These are phyloP conservation scores for Tylopilus sp. DNA, from an alignment of 768 basidiomycete species.

Conservation along the genomic window DNA sequence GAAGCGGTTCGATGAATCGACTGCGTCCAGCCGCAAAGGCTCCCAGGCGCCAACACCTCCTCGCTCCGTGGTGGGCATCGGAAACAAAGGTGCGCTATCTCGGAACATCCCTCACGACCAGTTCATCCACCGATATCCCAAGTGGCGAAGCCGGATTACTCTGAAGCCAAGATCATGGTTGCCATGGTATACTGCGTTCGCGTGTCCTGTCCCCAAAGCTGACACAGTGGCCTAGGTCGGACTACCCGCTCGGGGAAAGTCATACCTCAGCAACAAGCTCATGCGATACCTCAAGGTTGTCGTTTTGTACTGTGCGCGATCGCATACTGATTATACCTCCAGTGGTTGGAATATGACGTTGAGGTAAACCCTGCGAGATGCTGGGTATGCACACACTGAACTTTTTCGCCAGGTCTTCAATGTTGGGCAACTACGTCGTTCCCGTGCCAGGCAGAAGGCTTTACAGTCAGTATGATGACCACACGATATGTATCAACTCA, in stretches of 20 bases:
- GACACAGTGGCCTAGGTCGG: conserved; percentile 61
- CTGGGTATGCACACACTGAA: background rate
- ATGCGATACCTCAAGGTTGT: conserved; percentile 91
- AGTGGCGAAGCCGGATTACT: conserved; percentile 98
- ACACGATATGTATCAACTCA: conserved; percentile 4
- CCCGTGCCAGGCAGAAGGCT: conserved; percentile 78
- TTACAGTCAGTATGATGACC: conserved; percentile 48
- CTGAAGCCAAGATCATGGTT: conserved; percentile 96
- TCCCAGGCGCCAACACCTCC: conserved; percentile 80
- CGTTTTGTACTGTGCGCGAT: conserved; percentile 1
- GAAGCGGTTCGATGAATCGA: conserved; percentile 76
- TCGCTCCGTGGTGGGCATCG: conserved; percentile 82
- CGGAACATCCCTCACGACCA: background rate
- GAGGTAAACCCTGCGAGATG: conserved; percentile 47
- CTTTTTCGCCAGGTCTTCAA: conserved; percentile 77
- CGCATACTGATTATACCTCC: conserved; percentile 9
- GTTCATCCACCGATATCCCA: background rate
- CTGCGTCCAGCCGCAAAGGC: conserved; percentile 61
- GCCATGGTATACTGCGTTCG: conserved; percentile 68
- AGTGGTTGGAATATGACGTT: conserved; percentile 99
- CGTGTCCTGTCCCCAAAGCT: background rate
- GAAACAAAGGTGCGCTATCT: conserved; percentile 65
- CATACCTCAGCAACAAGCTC: conserved; percentile 96
- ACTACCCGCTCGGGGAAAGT: conserved; percentile 96
- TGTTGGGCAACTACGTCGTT: conserved; percentile 89